Evolutionary conservation across 148 eudicot genomes (phyloP), one percentile per base, ranked within the genome.

Genomic region (Suaeda aralocaspica): DNA sequence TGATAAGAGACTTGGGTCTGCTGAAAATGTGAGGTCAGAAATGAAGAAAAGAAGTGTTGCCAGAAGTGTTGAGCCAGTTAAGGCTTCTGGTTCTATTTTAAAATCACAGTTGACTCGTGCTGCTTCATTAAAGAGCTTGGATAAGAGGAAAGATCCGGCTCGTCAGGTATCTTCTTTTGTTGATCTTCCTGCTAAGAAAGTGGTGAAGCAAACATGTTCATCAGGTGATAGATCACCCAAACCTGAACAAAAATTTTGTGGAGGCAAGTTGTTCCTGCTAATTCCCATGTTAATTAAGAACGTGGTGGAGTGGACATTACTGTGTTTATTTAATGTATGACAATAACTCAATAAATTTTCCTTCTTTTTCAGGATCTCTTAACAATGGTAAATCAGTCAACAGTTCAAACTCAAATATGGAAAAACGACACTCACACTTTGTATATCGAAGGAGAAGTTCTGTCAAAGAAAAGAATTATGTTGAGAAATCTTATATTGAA

Each of bases 191-290:
- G 50, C 50, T 70, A 60, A 66, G 50, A 73, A 66, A 41, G 31
- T 22, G 49, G 52, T 33, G 67, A 60, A 42, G 41, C 46, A 64
- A 41, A 65, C 52, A 68, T 24, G 45, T 59, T 59, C 72, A 63
- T 77, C 76, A 59, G 60, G 45, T 57, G 50, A 42, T 24, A 66
- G 65, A 68, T 73, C 77, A 69, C 56, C 66, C 53, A 70, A 76
- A 49, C 25, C 59, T 24, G 64, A 45, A 64, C 33, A 65, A 30
- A 34, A 49, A 6, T 52, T 26, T 53, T 66, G 57, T 59, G 68
- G 51, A 59, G 80, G 82, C 79, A 79, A 79, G 79, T 70, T 65
- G 67, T 71, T 64, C 52, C 31, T 59, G 48, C 24, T 67, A 59
- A 33, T 30, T 19, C 69, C 67, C 64, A 52, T 77, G 46, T 69